Conservation (phyloP, 1,284 basidiomycete species). For the Ganoderma boninense region DNA sequence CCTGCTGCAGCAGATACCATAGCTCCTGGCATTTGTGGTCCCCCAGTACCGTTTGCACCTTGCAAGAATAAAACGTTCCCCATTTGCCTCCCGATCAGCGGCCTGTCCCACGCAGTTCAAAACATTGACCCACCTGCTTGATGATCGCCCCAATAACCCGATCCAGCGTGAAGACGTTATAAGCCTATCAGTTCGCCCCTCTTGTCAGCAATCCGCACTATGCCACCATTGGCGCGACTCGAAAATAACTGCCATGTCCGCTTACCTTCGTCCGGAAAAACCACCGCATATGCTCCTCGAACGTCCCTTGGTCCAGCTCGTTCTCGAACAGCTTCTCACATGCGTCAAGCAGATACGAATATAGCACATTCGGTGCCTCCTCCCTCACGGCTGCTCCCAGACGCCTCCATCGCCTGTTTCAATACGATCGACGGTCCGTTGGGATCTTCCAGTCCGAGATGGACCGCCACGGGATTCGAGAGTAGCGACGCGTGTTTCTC, state of each 20-base stretch:
- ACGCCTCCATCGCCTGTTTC: constrained; percentile 65
- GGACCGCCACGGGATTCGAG: constrained; percentile 76
- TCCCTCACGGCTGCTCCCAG: constrained; percentile 51
- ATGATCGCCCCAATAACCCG: constrained; percentile 88
- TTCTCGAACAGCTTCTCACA: constrained; percentile 94
- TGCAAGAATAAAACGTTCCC: constrained; percentile 23
- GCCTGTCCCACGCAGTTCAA: constrained; percentile 8
- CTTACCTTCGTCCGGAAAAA: constrained; percentile 94
- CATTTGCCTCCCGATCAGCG: constrained; percentile 16
- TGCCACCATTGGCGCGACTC: constrained; percentile 8
- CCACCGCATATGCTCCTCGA: constrained; percentile 96
- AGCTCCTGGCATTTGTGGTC: constrained; percentile 80
- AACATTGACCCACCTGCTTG: constrained; percentile 74
- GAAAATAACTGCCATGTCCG: neutral
- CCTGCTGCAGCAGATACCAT: constrained; percentile 67
- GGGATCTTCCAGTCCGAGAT: constrained; percentile 79
- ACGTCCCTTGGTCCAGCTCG: constrained; percentile 89
- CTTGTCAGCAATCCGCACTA: constrained; percentile 22
- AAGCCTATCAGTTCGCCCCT: constrained; percentile 59
- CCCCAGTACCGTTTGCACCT: constrained; percentile 87
- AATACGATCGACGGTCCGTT: constrained; percentile 76
- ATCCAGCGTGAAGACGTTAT: constrained; percentile 91
- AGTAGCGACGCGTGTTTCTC: constrained; percentile 66
- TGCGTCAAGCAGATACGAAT: constrained; percentile 90
- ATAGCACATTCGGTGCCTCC: constrained; percentile 67